These are phyloP conservation scores for Penicillium frequentans DNA, from an alignment of 2,329 filamentous ascomycete species.

Conservation along the genomic window DNA sequence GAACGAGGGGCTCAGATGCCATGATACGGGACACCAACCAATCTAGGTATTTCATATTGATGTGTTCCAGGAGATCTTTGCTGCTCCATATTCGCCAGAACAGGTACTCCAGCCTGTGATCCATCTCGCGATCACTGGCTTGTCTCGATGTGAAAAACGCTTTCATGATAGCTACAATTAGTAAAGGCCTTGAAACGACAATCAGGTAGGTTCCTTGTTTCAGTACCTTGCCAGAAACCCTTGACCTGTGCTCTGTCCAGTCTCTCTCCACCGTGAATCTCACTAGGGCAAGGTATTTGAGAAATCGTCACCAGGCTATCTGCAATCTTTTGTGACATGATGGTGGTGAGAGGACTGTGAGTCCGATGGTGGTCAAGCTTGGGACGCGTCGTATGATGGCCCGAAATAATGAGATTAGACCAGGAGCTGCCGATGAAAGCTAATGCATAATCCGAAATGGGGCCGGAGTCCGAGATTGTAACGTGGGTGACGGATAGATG, in stretches of 20 bases:
- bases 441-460: not conserved
- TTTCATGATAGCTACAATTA: slow-evolving; percentile 19
- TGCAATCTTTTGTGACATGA: slow-evolving; percentile 44
- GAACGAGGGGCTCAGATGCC: slow-evolving; percentile 19
- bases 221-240: slow-evolving; percentile 51
- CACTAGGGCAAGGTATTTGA: slow-evolving; percentile 33
- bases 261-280: slow-evolving; percentile 36
- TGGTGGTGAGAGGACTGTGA: slow-evolving; percentile 13
- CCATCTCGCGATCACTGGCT: slow-evolving; percentile 41
- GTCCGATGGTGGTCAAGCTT: not conserved
- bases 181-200: not conserved
- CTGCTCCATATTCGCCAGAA: slow-evolving; percentile 56
- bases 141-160: slow-evolving; percentile 49
- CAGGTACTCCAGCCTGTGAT: slow-evolving; percentile 51
- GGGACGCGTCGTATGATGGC: not conserved
- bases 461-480: not conserved
- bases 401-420: not conserved
- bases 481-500: not conserved
- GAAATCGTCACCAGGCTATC: slow-evolving; percentile 45
- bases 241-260: slow-evolving; percentile 44
- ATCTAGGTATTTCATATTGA: slow-evolving; percentile 43
- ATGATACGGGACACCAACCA: slow-evolving; percentile 47
- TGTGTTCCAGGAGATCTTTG: slow-evolving; percentile 33
- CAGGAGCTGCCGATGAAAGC: not conserved
- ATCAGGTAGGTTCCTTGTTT: slow-evolving; percentile 1